Conservation (phyloP, 1,139 yeast genomes). For the Zhuliangozyma parablackwelliae region DNA sequence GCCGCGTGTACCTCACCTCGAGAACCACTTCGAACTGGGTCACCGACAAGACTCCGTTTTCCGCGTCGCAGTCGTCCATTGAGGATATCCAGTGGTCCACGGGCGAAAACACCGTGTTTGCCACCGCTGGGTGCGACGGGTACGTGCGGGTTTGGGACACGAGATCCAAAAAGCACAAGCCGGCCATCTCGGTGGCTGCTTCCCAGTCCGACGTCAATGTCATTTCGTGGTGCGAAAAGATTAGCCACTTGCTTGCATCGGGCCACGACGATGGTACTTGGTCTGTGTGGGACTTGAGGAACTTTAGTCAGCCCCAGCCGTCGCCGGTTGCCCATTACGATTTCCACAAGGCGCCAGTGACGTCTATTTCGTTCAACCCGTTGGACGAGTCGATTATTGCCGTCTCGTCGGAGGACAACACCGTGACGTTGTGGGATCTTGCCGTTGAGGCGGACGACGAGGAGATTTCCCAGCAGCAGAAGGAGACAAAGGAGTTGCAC, state of each 20-base stretch:
- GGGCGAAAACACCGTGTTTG: slow-evolving; percentile 87
- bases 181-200: slow-evolving; percentile 82
- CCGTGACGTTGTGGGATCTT: slow-evolving; percentile 95
- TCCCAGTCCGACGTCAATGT: slow-evolving; percentile 89
- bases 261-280: slow-evolving; percentile 98
- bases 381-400: slow-evolving; percentile 93
- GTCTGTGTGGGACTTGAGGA: slow-evolving; percentile 98
- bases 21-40: slow-evolving; percentile 79
- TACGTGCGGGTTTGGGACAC: slow-evolving; percentile 95
- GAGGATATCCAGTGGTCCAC: slow-evolving; percentile 98
- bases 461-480: slow-evolving; percentile 75
- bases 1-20: slow-evolving; percentile 73
- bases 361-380: slow-evolving; percentile 92
- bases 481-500: slow-evolving; percentile 70
- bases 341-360: slow-evolving; percentile 91
- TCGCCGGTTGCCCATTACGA: slow-evolving; percentile 88
- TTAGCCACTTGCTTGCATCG: slow-evolving; percentile 81
- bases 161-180: slow-evolving; percentile 84
- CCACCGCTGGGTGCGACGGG: slow-evolving; percentile 91
- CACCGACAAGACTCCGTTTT: slow-evolving; percentile 80
- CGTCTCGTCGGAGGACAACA: slow-evolving; percentile 93
- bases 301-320: slow-evolving; percentile 52
- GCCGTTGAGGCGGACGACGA: slow-evolving; percentile 97
- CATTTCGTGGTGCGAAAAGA: slow-evolving; percentile 90
- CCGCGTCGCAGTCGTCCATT: slow-evolving; percentile 67